Evolutionary conservation across 2,329 filamentous ascomycete genomes (phyloP).

Genomic region (Colletotrichum noveboracense): DNA sequence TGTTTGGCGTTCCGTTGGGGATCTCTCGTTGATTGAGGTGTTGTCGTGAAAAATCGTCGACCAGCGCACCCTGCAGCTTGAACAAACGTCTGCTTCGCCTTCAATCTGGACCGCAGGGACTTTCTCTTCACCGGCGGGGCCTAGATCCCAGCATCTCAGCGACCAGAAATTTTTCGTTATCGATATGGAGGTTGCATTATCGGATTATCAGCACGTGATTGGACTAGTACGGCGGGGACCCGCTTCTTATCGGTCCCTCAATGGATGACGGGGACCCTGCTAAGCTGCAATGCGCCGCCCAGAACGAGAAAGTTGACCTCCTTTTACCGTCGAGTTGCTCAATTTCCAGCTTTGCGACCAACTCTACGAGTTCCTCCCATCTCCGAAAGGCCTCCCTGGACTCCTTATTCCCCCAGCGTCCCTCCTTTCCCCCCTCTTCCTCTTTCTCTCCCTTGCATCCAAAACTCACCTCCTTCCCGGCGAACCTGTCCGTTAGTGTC

Average conservation of each 20-base stretch:
- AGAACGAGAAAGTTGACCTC: conserved; percentile 10
- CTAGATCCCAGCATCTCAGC: background rate
- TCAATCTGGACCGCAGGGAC: background rate
- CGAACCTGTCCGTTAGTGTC: background rate
- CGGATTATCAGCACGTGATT: conserved; percentile 6
- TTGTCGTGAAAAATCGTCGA: conserved; percentile 2
- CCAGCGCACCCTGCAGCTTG: background rate
- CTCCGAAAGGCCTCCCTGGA: background rate
- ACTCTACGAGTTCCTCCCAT: background rate
- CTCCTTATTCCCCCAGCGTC: background rate
- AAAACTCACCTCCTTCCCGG: background rate
- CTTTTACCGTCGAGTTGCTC: conserved; percentile 8
- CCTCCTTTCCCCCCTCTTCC: background rate
- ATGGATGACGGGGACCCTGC: conserved; percentile 8
- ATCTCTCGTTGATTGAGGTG: background rate
- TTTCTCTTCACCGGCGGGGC: conserved; percentile 5
- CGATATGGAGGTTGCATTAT: background rate
- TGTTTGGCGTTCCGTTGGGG: background rate
- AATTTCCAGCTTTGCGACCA: conserved; percentile 9
- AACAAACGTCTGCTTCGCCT: background rate
- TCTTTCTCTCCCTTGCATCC: conserved; percentile 6
- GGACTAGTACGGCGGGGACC: background rate
- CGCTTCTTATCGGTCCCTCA: background rate
- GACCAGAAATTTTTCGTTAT: conserved; percentile 20
- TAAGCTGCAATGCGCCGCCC: conserved; percentile 6